phyloP scores from a whole-genome alignment of 768 basidiomycete genomes.

The Boletus pseudopeckii region DNA sequence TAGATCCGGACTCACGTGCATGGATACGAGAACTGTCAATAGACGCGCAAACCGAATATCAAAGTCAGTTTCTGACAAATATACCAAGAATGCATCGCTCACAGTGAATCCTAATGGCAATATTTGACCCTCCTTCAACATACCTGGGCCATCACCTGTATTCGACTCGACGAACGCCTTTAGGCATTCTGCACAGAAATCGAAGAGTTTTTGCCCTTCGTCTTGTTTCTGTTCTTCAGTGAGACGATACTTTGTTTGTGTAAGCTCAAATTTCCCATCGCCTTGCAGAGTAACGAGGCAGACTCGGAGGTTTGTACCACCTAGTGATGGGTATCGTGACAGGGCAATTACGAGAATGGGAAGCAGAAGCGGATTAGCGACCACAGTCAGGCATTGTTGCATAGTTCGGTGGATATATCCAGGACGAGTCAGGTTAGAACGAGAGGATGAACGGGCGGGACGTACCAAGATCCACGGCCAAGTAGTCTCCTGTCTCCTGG shows the following conservation, averaged over 20 bases:
- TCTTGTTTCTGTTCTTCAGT: constrained; percentile 98
- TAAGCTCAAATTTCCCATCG: constrained; percentile 94
- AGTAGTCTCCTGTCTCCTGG: constrained; percentile 82
- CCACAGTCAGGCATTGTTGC: not conserved
- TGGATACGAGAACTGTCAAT: constrained; percentile 88
- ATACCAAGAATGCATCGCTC: constrained; percentile 30
- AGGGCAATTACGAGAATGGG: not conserved
- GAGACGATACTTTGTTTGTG: constrained; percentile 95
- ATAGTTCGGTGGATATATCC: not conserved
- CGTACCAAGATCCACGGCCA: constrained; percentile 86
- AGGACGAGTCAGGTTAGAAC: not conserved
- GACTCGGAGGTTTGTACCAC: constrained; percentile 97
- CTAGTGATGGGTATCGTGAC: constrained; percentile 34
- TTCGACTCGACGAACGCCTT: constrained; percentile 84
- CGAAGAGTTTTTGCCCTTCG: constrained; percentile 93
- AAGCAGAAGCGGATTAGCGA: not conserved
- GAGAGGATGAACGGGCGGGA: constrained; percentile 5
- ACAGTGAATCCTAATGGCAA: constrained; percentile 94
- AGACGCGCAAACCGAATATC: not conserved
- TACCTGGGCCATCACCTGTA: constrained; percentile 46
- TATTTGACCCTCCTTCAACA: constrained; percentile 48
- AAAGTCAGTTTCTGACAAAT: not conserved
- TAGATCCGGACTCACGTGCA: constrained; percentile 61
- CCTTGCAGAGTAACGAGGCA: constrained; percentile 93
- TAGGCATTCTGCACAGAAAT: constrained; percentile 95